These are phyloP conservation scores for Helminthosporium solani DNA, from an alignment of 2,329 filamentous ascomycete species.

Conservation along the genomic window DNA sequence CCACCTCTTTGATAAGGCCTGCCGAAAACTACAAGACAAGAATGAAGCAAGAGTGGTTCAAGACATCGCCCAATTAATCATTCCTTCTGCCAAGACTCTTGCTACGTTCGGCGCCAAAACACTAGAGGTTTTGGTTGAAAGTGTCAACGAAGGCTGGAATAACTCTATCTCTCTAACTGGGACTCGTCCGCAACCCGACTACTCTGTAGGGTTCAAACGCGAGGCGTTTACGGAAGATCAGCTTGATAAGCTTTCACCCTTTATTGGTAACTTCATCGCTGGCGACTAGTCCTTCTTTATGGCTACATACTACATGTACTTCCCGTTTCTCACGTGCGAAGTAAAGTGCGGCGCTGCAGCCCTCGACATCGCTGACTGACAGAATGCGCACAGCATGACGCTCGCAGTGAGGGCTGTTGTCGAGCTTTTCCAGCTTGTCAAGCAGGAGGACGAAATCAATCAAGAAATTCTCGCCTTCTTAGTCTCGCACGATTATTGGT, in stretches of 20 bases:
- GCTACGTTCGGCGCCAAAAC: slow-evolving; percentile 24
- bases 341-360: slow-evolving; percentile 47
- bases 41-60: slow-evolving; percentile 20
- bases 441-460: slow-evolving; percentile 18
- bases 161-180: slow-evolving; percentile 42
- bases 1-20: slow-evolving; percentile 19
- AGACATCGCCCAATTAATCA: slow-evolving; percentile 10
- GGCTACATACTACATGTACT: slow-evolving; percentile 51
- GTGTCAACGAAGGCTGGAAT: slow-evolving; percentile 48
- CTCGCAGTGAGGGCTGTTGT: slow-evolving; percentile 11
- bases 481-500: slow-evolving; percentile 16
- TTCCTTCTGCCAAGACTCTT: slow-evolving; percentile 43
- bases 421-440: slow-evolving; percentile 16
- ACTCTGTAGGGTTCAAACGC: slow-evolving; percentile 46
- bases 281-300: slow-evolving; percentile 46
- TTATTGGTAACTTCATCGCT: slow-evolving; percentile 21
- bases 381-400: slow-evolving; percentile 19
- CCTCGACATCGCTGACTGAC: slow-evolving; percentile 33
- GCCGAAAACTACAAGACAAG: slow-evolving; percentile 11
- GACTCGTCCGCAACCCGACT: slow-evolving; percentile 48
- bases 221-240: slow-evolving; percentile 48
- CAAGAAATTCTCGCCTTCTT: slow-evolving; percentile 17
- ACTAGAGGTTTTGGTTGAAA: slow-evolving; percentile 38
- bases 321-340: slow-evolving; percentile 53
- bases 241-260: slow-evolving; percentile 41